phyloP scores from a whole-genome alignment of 306 rosid species.

The Fragaria iinumae region DNA sequence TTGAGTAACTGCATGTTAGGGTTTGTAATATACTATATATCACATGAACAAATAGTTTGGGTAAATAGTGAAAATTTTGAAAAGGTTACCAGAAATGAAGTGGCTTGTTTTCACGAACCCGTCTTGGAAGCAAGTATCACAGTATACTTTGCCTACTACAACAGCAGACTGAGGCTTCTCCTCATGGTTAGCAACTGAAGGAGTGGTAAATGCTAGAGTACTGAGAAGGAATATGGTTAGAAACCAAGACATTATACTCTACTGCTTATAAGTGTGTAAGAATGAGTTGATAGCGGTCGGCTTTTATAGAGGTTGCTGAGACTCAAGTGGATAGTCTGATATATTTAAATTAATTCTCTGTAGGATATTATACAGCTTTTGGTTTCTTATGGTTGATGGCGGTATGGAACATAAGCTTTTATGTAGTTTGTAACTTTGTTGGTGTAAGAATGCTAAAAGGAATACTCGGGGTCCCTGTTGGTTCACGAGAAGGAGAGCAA shows the following conservation, averaged over 20 bases:
- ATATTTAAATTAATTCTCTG: neutral
- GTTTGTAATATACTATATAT: neutral
- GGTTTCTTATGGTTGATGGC: neutral
- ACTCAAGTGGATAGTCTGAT: neutral
- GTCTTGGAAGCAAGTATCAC: conserved; percentile 71
- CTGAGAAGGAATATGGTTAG: conserved; percentile 37
- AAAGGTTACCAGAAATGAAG: conserved; percentile 64
- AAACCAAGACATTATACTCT: conserved; percentile 44
- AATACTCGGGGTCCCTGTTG: conserved; percentile 34
- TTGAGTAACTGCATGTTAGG: neutral
- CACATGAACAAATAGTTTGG: neutral
- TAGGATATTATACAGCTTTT: neutral
- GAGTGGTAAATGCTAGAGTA: conserved; percentile 27
- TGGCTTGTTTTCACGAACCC: conserved; percentile 47
- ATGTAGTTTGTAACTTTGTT: conserved; percentile 35
- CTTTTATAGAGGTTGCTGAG: neutral
- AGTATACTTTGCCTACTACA: conserved; percentile 73
- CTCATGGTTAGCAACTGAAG: conserved; percentile 42
- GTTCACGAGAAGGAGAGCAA: conserved; percentile 62
- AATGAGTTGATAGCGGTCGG: conserved; percentile 8
- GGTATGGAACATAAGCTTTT: neutral
- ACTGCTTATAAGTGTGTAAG: conserved; percentile 6
- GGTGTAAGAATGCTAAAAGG: conserved; percentile 31
- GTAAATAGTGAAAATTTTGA: neutral
- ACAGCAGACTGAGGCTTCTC: conserved; percentile 46